Evolutionary conservation across 2,329 filamentous ascomycete species (phyloP).

Genomic region (Fusarium solani-melongenae): DNA sequence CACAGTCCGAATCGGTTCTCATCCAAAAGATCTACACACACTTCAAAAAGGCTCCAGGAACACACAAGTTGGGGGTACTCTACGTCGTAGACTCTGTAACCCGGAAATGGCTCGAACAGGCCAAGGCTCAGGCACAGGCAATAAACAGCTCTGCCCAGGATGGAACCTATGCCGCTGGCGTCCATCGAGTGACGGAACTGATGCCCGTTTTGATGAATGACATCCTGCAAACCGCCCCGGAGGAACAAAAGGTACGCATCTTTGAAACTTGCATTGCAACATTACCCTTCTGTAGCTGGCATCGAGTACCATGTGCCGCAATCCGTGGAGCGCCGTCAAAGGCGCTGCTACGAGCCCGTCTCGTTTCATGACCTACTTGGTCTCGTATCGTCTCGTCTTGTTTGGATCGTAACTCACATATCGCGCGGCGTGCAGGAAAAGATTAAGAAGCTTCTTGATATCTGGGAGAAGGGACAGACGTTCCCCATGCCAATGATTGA

Average conservation of each 20-base stretch:
- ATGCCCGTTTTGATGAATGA: slow-evolving; percentile 96
- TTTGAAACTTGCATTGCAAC: slow-evolving; percentile 34
- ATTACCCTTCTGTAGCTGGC: slow-evolving; percentile 38
- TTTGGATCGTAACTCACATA: slow-evolving; percentile 53
- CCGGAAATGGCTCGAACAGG: slow-evolving; percentile 97
- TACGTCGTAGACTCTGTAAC: slow-evolving; percentile 99
- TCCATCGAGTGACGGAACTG: slow-evolving; percentile 95
- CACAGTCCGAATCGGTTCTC: slow-evolving; percentile 89
- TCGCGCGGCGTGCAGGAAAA: slow-evolving; percentile 79
- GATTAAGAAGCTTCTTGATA: slow-evolving; percentile 92
- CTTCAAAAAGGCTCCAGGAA: slow-evolving; percentile 93
- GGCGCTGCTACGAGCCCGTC: slow-evolving; percentile 14
- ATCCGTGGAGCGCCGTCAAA: slow-evolving; percentile 25
- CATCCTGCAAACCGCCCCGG: slow-evolving; percentile 86
- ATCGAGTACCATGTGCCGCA: slow-evolving; percentile 23
- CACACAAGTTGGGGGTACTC: slow-evolving; percentile 97
- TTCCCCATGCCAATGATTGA: slow-evolving; percentile 85
- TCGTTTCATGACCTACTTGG: slow-evolving; percentile 33
- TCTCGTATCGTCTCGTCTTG: slow-evolving; percentile 18
- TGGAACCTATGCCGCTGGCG: slow-evolving; percentile 93
- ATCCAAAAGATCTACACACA: slow-evolving; percentile 97
- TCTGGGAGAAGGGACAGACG: slow-evolving; percentile 96
- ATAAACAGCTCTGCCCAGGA: slow-evolving; percentile 84
- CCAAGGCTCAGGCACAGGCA: slow-evolving; percentile 85
- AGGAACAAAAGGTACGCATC: slow-evolving; percentile 94